phyloP scores from a whole-genome alignment of 2,329 filamentous ascomycete species.

The Aspergillus sp. region DNA sequence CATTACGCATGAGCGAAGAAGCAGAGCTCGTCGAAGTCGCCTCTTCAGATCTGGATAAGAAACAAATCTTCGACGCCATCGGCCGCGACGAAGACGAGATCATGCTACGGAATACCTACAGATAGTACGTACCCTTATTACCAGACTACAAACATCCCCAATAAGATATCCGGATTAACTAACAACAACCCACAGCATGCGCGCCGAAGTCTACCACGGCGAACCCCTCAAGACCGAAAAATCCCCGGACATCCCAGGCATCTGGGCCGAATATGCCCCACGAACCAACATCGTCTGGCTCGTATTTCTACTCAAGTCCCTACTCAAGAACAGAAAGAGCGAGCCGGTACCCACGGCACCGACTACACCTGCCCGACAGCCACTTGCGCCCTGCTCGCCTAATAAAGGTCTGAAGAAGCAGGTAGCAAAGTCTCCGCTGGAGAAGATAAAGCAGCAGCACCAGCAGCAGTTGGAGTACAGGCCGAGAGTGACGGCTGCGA shows the following conservation, averaged over 20 bases:
- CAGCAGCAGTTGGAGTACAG: conserved; percentile 11
- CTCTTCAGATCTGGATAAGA: conserved; percentile 47
- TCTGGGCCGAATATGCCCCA: conserved; percentile 60
- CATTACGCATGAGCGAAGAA: conserved; percentile 40
- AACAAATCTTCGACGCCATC: conserved; percentile 46
- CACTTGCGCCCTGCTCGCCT: conserved; percentile 37
- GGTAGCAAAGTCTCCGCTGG: conserved; percentile 1
- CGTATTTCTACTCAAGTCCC: conserved; percentile 60
- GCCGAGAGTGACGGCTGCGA: conserved; percentile 5
- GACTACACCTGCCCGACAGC: conserved; percentile 23
- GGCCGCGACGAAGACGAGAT: conserved; percentile 46
- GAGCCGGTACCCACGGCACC: conserved; percentile 14
- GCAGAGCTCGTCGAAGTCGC: conserved; percentile 35
- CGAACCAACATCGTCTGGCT: conserved; percentile 66
- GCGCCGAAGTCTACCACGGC: conserved; percentile 45
- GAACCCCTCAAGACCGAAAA: conserved; percentile 46
- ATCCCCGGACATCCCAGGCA: conserved; percentile 35
- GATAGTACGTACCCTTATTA: conserved; percentile 37
- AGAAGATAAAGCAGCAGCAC: not conserved
- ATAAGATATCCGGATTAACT: not conserved
- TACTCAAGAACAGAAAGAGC: conserved; percentile 47
- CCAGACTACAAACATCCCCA: not conserved
- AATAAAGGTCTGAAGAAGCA: conserved; percentile 29
- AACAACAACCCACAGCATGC: conserved; percentile 35
- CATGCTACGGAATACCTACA: conserved; percentile 44